These are phyloP conservation scores for Lathyrus sativus DNA, from an alignment of 306 rosid species.

Conservation along the genomic window DNA sequence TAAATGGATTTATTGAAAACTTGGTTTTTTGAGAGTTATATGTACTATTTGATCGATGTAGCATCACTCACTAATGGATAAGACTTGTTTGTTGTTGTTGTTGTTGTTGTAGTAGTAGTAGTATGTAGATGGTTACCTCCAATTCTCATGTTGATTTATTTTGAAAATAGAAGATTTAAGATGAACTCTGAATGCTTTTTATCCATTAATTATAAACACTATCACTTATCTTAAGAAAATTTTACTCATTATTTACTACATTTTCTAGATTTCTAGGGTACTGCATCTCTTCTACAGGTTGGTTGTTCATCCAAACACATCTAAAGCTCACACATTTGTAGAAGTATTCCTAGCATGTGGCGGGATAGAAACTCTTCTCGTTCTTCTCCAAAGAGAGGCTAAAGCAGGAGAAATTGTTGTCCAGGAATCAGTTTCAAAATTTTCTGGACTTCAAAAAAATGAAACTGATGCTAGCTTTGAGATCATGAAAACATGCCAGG, in stretches of 20 bases:
- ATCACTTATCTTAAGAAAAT: constrained; percentile 24
- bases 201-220: constrained; percentile 24
- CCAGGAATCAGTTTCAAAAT: constrained; percentile 46
- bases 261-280: constrained; percentile 86
- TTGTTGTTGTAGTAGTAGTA: background rate
- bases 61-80: constrained; percentile 5
- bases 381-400: constrained; percentile 87
- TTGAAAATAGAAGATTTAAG: constrained; percentile 33
- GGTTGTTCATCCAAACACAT: constrained; percentile 85
- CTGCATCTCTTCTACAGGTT: constrained; percentile 89
- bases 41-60: background rate
- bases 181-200: constrained; percentile 15
- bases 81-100: background rate
- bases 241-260: constrained; percentile 37
- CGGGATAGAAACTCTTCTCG: constrained; percentile 93
- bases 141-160: constrained; percentile 18
- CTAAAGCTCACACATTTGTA: constrained; percentile 80
- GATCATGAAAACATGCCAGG: constrained; percentile 46
- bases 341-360: constrained; percentile 89
- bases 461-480: constrained; percentile 46
- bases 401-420: constrained; percentile 71
- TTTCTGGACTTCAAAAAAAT: constrained; percentile 44
- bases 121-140: constrained; percentile 17
- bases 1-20: constrained; percentile 2
- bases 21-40: background rate